phyloP scores from a whole-genome alignment of 2,329 filamentous ascomycete species.

The Bipolaris oryzae region DNA sequence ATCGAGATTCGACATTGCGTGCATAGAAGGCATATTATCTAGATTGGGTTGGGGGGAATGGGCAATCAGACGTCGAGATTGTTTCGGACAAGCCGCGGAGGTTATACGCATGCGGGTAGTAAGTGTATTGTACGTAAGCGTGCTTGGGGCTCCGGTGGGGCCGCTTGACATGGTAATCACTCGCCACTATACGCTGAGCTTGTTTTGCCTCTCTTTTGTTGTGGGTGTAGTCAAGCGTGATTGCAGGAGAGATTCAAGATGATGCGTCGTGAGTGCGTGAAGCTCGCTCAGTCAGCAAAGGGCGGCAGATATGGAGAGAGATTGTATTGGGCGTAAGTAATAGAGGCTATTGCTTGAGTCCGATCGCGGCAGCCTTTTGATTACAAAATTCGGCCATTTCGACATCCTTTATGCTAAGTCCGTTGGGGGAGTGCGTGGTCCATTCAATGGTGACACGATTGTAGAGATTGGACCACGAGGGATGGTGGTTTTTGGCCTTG shows the following conservation, averaged over 20 bases:
- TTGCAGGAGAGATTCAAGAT: neutral
- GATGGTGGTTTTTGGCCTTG: conserved; percentile 42
- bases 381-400: conserved; percentile 48
- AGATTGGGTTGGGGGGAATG: neutral
- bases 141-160: neutral
- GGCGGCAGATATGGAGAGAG: neutral
- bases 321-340: neutral
- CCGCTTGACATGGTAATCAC: neutral
- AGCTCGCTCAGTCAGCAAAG: neutral
- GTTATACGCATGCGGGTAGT: neutral
- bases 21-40: neutral
- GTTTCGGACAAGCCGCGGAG: neutral
- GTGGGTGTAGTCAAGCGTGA: neutral
- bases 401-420: conserved; percentile 44
- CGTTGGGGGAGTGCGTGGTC: conserved; percentile 46
- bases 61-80: neutral
- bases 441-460: conserved; percentile 43
- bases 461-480: conserved; percentile 44
- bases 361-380: conserved; percentile 34
- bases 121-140: neutral
- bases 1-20: neutral
- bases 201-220: no score
- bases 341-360: conserved; percentile 21
- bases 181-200: neutral
- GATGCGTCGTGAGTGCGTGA: neutral